phyloP scores from a whole-genome alignment of 78 protist genomes.

The Protostelium mycophagum region DNA sequence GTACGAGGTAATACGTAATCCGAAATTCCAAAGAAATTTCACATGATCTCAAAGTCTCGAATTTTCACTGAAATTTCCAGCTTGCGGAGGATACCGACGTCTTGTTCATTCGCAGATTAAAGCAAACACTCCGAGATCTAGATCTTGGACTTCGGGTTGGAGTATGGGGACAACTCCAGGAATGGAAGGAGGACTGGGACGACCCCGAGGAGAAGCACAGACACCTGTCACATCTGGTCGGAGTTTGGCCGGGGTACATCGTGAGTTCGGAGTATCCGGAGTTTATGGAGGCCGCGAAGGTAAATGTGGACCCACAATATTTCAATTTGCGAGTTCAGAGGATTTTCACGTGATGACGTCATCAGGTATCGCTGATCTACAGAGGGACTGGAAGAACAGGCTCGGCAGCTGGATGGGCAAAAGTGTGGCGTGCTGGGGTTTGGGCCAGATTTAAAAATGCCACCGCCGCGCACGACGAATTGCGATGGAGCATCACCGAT shows the following conservation, averaged over 20 bases:
- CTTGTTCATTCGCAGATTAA: neutral
- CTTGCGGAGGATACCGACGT: neutral
- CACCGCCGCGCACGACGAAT: neutral
- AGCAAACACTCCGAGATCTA: too few relatives aligned
- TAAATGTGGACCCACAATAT: too few relatives aligned
- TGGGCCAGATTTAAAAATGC: neutral
- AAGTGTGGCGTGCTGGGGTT: neutral
- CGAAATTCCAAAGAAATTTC: too few relatives aligned
- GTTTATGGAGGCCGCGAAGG: neutral
- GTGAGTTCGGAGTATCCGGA: neutral
- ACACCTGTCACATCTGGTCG: neutral
- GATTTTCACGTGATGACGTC: too few relatives aligned
- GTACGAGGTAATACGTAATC: neutral
- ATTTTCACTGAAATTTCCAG: neutral
- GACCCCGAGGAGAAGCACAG: neutral
- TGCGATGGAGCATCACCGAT: neutral
- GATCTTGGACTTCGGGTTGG: neutral
- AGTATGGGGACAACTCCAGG: neutral
- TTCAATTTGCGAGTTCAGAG: too few relatives aligned
- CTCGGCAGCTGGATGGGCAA: neutral
- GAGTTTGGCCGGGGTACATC: neutral
- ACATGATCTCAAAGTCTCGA: too few relatives aligned
- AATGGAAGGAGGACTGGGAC: constrained; percentile 2
- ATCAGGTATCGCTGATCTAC: neutral
- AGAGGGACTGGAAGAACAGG: neutral